A percentile compares a stretch with the other conserved stretches of the same genome.
Conservation (phyloP, 139 green algal genomes). For the Chlamydomonas sp. region DNA sequence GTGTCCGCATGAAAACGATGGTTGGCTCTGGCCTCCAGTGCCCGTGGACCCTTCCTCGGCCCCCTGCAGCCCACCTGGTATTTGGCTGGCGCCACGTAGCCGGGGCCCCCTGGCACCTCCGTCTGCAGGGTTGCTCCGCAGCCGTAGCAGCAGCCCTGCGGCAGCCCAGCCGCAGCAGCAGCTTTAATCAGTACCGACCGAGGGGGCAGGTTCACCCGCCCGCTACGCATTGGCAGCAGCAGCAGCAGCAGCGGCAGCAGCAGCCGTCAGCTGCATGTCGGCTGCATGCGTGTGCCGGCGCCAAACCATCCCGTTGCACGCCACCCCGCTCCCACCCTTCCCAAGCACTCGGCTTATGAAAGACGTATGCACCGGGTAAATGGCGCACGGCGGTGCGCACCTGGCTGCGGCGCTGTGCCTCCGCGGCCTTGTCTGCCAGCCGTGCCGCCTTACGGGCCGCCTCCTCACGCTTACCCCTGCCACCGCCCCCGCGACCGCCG, state of each 20-base stretch:
- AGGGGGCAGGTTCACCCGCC: background rate
- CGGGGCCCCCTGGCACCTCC: slow-evolving; percentile 47
- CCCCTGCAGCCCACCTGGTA: slow-evolving; percentile 51
- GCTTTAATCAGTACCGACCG: background rate
- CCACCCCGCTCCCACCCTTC: background rate
- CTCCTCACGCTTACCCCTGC: background rate
- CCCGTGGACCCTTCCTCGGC: too few species aligned
- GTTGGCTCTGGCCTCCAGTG: too few species aligned
- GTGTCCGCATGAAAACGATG: background rate
- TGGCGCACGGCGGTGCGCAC: background rate
- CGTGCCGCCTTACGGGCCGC: background rate
- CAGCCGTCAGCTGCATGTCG: too few species aligned
- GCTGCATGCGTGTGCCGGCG: too few species aligned
- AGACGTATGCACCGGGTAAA: background rate
- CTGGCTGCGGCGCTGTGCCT: background rate
- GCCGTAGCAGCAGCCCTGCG: slow-evolving; percentile 82
- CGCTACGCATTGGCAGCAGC: background rate
- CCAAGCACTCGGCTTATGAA: background rate
- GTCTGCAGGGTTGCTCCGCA: slow-evolving; percentile 81
- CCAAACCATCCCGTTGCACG: too few species aligned
- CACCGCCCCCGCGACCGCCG: too few species aligned
- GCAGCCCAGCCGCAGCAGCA: too few species aligned
- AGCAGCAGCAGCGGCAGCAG: too few species aligned
- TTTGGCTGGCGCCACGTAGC: slow-evolving; percentile 75
- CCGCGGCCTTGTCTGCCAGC: slow-evolving; percentile 11